Conservation (phyloP, 1,284 basidiomycete species). For the Sutorius eximius region DNA sequence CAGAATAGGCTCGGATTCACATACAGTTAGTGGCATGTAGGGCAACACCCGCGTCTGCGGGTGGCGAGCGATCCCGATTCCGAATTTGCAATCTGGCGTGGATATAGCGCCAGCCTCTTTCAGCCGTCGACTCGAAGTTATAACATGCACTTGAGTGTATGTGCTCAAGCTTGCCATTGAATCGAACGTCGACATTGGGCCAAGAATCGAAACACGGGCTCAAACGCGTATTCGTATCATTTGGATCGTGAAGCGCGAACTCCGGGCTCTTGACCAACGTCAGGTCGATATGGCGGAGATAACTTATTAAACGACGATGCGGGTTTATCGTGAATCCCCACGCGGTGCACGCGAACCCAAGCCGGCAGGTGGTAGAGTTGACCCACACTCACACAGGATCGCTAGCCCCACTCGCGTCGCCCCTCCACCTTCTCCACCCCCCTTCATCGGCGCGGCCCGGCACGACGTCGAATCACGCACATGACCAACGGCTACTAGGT, state of each 20-base stretch:
- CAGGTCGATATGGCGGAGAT: not conserved
- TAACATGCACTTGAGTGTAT: not conserved
- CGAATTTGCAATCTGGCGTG: not conserved
- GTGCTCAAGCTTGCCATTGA: not conserved
- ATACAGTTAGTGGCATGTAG: too few relatives aligned
- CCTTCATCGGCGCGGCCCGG: not conserved
- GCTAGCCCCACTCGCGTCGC: not conserved
- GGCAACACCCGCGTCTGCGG: too few relatives aligned
- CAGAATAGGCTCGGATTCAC: too few relatives aligned
- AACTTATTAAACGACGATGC: not conserved
- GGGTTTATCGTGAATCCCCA: not conserved
- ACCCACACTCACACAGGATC: not conserved
- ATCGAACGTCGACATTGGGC: not conserved
- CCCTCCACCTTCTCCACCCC: not conserved
- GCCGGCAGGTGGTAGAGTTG: not conserved
- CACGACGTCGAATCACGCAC: not conserved
- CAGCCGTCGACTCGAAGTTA: not conserved
- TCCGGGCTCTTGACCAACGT: not conserved
- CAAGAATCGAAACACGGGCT: not conserved
- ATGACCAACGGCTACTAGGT: not conserved
- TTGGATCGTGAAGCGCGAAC: not conserved
- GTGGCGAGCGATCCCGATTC: too few relatives aligned
- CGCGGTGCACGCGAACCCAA: not conserved
- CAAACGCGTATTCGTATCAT: not conserved
- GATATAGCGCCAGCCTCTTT: not conserved